phyloP scores from a whole-genome alignment of 352 stramenopile species.

The Phytophthora ohioensis region DNA sequence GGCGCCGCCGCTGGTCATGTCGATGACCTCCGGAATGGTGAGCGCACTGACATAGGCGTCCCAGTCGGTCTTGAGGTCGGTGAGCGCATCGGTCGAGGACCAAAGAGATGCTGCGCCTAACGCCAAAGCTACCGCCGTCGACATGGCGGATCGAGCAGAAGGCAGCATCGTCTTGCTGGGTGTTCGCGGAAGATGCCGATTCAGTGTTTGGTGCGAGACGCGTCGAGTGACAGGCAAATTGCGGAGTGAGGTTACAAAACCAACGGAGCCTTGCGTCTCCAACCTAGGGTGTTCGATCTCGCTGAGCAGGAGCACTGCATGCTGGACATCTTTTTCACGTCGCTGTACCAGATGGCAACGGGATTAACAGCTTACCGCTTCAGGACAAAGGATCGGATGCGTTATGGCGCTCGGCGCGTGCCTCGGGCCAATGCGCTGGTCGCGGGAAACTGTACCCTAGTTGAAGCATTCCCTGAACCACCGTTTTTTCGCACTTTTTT shows the following conservation, averaged over 20 bases:
- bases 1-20: conserved; percentile 42
- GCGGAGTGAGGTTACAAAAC: conserved; percentile 28
- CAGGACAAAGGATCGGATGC: conserved; percentile 17
- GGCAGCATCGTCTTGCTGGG: conserved; percentile 13
- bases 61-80: conserved; percentile 54
- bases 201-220: conserved; percentile 7
- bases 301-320: conserved; percentile 3
- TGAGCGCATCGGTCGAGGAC: conserved; percentile 24
- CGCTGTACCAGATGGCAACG: conserved; percentile 2
- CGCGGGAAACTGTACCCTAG: conserved; percentile 21
- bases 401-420: conserved; percentile 13
- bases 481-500: conserved; percentile 27
- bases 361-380: conserved; percentile 16
- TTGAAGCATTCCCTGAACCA: conserved; percentile 17
- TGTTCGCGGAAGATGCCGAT: neutral
- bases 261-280: neutral
- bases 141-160: conserved; percentile 31
- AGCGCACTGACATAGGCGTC: conserved; percentile 49
- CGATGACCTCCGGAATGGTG: conserved; percentile 51
- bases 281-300: conserved; percentile 20
- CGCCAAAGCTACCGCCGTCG: conserved; percentile 5
- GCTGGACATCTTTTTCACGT: conserved; percentile 20
- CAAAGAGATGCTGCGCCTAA: conserved; percentile 10
- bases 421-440: conserved; percentile 36
- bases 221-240: conserved; percentile 20